phyloP scores from a whole-genome alignment of 2,329 filamentous ascomycete genomes.

The Lasiodiplodia hormozganensis region DNA sequence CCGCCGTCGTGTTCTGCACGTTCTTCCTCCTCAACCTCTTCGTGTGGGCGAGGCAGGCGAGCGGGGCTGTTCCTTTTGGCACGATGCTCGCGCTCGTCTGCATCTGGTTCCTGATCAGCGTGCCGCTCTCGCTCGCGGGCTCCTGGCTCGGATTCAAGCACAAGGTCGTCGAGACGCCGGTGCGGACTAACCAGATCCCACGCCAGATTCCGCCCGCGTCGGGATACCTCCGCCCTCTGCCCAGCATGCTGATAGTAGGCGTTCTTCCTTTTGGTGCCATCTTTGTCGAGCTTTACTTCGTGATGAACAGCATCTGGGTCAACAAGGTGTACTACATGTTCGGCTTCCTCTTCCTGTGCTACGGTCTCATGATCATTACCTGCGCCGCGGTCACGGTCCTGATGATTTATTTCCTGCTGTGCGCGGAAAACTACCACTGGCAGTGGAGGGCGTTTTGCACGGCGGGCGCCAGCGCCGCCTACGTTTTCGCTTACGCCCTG shows the following conservation, averaged over 20 bases:
- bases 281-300: constrained; percentile 98
- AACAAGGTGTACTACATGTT: constrained; percentile 99
- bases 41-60: constrained; percentile 91
- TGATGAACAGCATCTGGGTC: constrained; percentile 99
- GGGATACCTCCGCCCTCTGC: constrained; percentile 84
- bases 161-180: constrained; percentile 74
- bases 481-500: constrained; percentile 90
- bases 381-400: constrained; percentile 90
- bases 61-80: constrained; percentile 91
- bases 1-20: constrained; percentile 80
- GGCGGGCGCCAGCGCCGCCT: constrained; percentile 86
- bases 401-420: constrained; percentile 95
- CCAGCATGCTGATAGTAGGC: constrained; percentile 90
- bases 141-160: constrained; percentile 91
- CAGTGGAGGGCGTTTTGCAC: constrained; percentile 96
- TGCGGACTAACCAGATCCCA: constrained; percentile 96
- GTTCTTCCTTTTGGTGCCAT: constrained; percentile 95
- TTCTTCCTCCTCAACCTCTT: constrained; percentile 98
- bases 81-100: constrained; percentile 93
- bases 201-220: constrained; percentile 88
- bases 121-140: constrained; percentile 86
- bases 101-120: constrained; percentile 97
- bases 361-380: constrained; percentile 95
- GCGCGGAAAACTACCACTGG: constrained; percentile 98
- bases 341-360: constrained; percentile 97